Percentiles rank a stretch among this genome's conserved stretches.
phyloP scores from a whole-genome alignment of 768 basidiomycete genomes.

The Serendipita sp. region DNA sequence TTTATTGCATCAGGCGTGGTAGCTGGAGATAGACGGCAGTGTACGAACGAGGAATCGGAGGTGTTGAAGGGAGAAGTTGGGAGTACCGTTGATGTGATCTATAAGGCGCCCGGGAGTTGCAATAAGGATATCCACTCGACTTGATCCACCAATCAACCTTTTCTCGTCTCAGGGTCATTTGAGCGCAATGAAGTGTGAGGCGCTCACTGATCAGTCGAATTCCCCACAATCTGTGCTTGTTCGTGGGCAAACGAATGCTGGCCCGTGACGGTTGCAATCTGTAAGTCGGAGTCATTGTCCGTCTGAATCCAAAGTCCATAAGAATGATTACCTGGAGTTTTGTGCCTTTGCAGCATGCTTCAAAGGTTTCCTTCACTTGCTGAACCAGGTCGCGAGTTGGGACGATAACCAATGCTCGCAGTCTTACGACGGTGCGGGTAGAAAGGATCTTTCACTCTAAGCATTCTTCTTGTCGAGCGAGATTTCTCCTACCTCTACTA shows the following conservation, averaged over 20 bases:
- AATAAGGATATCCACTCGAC: constrained; percentile 84
- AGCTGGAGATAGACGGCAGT: not conserved
- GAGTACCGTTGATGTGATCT: constrained; percentile 79
- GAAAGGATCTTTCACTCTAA: constrained; percentile 43
- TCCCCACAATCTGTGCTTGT: constrained; percentile 61
- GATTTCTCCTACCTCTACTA: constrained; percentile 51
- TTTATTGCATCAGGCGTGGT: not conserved
- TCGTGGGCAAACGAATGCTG: constrained; percentile 92
- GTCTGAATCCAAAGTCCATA: not conserved
- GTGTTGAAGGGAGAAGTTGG: constrained; percentile 84
- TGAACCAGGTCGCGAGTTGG: constrained; percentile 87
- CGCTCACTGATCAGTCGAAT: constrained; percentile 16
- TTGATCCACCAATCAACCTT: constrained; percentile 59
- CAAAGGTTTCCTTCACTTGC: constrained; percentile 89
- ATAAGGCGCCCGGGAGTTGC: constrained; percentile 93
- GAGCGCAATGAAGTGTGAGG: not conserved
- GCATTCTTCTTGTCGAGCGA: too few species aligned
- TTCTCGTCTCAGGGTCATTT: constrained; percentile 5
- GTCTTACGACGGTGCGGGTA: constrained; percentile 55
- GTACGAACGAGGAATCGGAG: constrained; percentile 74
- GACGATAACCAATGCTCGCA: constrained; percentile 78
- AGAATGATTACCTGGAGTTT: constrained; percentile 53
- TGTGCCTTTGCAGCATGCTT: constrained; percentile 60
- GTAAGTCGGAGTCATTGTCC: not conserved
- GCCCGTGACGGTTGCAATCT: constrained; percentile 74